phyloP scores from a whole-genome alignment of 1,284 basidiomycete species.

The Anthracocystis panici-leucophaei region DNA sequence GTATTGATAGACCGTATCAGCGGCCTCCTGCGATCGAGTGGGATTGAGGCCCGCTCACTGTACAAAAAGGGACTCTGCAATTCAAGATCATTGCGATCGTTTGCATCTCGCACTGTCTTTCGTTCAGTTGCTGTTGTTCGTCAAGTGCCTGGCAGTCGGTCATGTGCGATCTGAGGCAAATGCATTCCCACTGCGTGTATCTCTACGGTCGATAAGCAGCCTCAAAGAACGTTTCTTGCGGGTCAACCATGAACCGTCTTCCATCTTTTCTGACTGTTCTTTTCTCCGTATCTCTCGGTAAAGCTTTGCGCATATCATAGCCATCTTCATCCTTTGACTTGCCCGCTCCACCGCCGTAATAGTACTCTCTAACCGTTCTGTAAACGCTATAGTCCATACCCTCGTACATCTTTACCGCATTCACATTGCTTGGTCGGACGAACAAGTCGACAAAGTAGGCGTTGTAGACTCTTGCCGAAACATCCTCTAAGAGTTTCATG shows the following conservation, averaged over 20 bases:
- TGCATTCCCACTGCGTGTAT: too few relatives aligned
- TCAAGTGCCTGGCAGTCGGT: too few relatives aligned
- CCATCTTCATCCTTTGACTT: conserved; percentile 81
- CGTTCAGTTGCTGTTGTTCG: too few relatives aligned
- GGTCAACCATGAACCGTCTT: conserved; percentile 49
- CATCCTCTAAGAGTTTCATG: conserved; percentile 83
- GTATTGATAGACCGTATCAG: conserved; percentile 58
- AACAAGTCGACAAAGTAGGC: conserved; percentile 91
- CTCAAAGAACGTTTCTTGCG: conserved; percentile 47
- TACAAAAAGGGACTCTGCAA: neutral
- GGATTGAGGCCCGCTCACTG: conserved; percentile 6
- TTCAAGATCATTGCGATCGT: neutral
- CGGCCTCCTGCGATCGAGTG: conserved; percentile 17
- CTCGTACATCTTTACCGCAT: conserved; percentile 83
- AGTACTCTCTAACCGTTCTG: conserved; percentile 85
- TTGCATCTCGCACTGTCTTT: too few relatives aligned
- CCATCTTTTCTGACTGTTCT: conserved; percentile 58
- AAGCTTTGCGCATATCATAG: conserved; percentile 81
- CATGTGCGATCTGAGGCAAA: too few relatives aligned
- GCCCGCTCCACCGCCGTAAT: conserved; percentile 78
- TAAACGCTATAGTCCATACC: conserved; percentile 87
- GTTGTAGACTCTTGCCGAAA: conserved; percentile 75
- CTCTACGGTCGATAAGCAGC: conserved; percentile 21
- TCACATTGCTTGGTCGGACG: conserved; percentile 78
- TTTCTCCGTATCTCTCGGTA: conserved; percentile 56